Evolutionary conservation across 2,329 filamentous ascomycete species (phyloP), one percentile per base, ranked within the genome.

Genomic region (Aspergillus ochraceoroseus): DNA sequence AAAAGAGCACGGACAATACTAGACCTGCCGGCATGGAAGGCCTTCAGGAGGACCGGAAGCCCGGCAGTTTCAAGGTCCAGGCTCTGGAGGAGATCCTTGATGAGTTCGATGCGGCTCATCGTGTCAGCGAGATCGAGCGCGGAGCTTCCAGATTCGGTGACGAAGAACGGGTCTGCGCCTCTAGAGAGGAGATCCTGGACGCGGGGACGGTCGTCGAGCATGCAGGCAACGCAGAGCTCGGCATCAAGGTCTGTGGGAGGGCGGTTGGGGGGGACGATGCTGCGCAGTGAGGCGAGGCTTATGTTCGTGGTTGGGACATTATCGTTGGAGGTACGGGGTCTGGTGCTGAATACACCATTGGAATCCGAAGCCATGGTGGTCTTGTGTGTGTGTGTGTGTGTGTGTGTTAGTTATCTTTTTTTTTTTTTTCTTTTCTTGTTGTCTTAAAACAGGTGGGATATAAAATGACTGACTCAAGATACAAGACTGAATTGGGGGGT

Each of bases 71-170:
- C 11, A 11, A 43, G 13, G 20, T 48, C 32, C 23, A 45, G 20
- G 23, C 39, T 17, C 1, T 15, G 30, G 14, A 47, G 28, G 11
- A 53, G 46, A 6, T 39, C 15, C 7, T 45, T 42, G 9, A 46
- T 20, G 7, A 47, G 19, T 2, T 40, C 27, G 4, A 44, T 20
- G 14, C 40, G 20, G 5, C 35, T 27, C 23, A 49, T 32, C 12
- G 28, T 18, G 17, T 51, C 34, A 1, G 48, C 48, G 7, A 49
- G 28, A 4, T 51, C 48, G 18, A 53, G 12, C 6, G 41, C 48
- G 20, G 13, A 39, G 11, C 20, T 22, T 5, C 48, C 48, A 9
- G 25, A 17, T 11, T 30, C 26, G 8, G 22, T 48, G n/a, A 15
- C n/a, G 15, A 37, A 33, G 8, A 47, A 18, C 7, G 29, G 44